These are phyloP conservation scores for Dothistroma septosporum DNA, from an alignment of 2,329 filamentous ascomycete genomes.

Conservation along the genomic window DNA sequence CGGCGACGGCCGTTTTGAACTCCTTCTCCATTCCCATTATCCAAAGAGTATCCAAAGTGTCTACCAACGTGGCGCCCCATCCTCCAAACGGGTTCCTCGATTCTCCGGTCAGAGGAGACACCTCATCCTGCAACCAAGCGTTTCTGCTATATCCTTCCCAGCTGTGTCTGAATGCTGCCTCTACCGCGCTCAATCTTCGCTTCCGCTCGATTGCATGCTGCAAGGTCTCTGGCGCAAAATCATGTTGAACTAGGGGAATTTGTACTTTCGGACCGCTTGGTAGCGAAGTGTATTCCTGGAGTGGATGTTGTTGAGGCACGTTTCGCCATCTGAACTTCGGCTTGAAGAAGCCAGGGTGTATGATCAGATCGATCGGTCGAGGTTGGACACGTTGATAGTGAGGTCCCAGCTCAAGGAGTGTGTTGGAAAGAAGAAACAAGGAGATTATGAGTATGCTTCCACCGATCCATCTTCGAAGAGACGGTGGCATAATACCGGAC, in stretches of 20 bases:
- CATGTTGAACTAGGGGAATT: conserved; percentile 72
- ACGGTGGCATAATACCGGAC: conserved; percentile 23
- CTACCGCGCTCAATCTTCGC: conserved; percentile 62
- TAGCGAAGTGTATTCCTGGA: conserved; percentile 68
- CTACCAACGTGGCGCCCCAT: conserved; percentile 85
- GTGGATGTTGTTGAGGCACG: conserved; percentile 56
- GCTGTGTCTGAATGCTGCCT: conserved; percentile 68
- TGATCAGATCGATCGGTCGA: conserved; percentile 19
- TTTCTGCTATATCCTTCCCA: conserved; percentile 78
- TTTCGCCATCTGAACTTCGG: conserved; percentile 33
- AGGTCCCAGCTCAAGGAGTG: conserved; percentile 4
- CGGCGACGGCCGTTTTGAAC: conserved; percentile 60
- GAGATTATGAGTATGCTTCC: conserved; percentile 22
- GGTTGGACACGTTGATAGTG: neutral
- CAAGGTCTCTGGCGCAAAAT: conserved; percentile 62
- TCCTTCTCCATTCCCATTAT: conserved; percentile 65
- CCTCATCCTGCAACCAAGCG: conserved; percentile 83
- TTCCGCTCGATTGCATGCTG: conserved; percentile 59
- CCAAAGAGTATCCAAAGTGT: conserved; percentile 70
- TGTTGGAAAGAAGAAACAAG: conserved; percentile 20
- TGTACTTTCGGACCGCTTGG: conserved; percentile 65
- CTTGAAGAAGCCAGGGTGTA: conserved; percentile 26
- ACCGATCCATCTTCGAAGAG: conserved; percentile 27
- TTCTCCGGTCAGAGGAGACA: conserved; percentile 53
- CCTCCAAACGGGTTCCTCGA: conserved; percentile 76